Conservation (phyloP, 2,329 filamentous ascomycete genomes). For the Mycosphaerella sp. region DNA sequence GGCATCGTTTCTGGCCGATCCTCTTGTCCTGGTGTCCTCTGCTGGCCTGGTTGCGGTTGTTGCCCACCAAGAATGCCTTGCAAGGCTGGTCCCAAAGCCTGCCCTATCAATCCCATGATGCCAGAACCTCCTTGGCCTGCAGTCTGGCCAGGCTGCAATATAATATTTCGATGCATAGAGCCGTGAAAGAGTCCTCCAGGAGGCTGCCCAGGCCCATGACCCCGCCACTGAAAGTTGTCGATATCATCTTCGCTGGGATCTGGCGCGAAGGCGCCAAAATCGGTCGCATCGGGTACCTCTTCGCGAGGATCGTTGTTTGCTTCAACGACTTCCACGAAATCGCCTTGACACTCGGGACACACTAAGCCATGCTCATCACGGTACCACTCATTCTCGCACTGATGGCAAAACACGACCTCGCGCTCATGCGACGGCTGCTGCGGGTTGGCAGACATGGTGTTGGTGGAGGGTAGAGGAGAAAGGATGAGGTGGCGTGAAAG, state of each 20-base stretch:
- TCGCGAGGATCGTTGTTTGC: conserved; percentile 58
- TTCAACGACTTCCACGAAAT: conserved; percentile 71
- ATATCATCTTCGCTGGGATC: conserved; percentile 46
- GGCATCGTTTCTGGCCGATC: conserved; percentile 3
- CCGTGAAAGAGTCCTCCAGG: conserved; percentile 30
- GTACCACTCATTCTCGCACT: conserved; percentile 76
- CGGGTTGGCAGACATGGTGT: conserved; percentile 9
- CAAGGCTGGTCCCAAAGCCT: conserved; percentile 11
- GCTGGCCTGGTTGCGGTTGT: conserved; percentile 14
- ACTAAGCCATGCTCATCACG: conserved; percentile 59
- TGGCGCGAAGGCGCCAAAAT: conserved; percentile 31
- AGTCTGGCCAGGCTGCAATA: conserved; percentile 3
- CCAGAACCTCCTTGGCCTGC: conserved; percentile 32
- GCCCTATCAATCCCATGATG: conserved; percentile 30
- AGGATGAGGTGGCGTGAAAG: not conserved
- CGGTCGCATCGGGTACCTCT: conserved; percentile 11
- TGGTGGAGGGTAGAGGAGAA: not conserved
- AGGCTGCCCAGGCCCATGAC: conserved; percentile 26
- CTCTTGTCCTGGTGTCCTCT: conserved; percentile 7
- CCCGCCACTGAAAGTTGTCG: conserved; percentile 29
- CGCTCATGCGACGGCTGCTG: conserved; percentile 31
- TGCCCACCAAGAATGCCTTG: conserved; percentile 20
- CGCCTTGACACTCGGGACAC: conserved; percentile 71
- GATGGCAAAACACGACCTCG: conserved; percentile 81
- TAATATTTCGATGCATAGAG: conserved; percentile 38